phyloP scores from a whole-genome alignment of 2,329 filamentous ascomycete species.

The Akanthomyces muscarius region DNA sequence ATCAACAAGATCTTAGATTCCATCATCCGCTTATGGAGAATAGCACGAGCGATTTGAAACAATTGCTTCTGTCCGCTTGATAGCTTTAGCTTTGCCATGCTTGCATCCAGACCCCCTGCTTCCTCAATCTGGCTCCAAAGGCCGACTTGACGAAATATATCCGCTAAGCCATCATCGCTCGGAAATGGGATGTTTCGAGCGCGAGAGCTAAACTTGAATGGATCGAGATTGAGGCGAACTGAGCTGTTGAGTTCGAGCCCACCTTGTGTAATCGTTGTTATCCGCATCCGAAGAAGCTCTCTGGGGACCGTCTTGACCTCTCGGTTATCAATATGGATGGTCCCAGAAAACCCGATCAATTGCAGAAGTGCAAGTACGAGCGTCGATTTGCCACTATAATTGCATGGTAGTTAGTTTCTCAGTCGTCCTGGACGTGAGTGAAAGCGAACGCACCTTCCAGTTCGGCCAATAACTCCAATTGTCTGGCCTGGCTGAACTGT shows the following conservation, averaged over 20 bases:
- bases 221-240: constrained; percentile 39
- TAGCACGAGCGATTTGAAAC: neutral
- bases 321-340: constrained; percentile 39
- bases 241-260: constrained; percentile 40
- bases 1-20: neutral
- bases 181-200: neutral
- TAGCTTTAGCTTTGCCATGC: neutral
- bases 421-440: no score
- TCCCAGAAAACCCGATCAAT: constrained; percentile 15
- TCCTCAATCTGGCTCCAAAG: neutral
- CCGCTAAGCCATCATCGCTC: constrained; percentile 14
- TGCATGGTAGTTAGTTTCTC: neutral
- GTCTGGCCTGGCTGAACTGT: constrained; percentile 26
- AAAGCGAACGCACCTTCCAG: constrained; percentile 25
- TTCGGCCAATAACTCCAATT: constrained; percentile 34
- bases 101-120: neutral
- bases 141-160: constrained; percentile 16
- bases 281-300: constrained; percentile 35
- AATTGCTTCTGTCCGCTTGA: neutral
- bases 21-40: neutral
- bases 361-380: constrained; percentile 1
- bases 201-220: constrained; percentile 11
- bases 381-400: constrained; percentile 3
- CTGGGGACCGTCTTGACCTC: constrained; percentile 37
- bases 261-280: constrained; percentile 44